Evolutionary conservation across 2,329 filamentous ascomycete species (phyloP).

Genomic region (Aspergillus japonicus): DNA sequence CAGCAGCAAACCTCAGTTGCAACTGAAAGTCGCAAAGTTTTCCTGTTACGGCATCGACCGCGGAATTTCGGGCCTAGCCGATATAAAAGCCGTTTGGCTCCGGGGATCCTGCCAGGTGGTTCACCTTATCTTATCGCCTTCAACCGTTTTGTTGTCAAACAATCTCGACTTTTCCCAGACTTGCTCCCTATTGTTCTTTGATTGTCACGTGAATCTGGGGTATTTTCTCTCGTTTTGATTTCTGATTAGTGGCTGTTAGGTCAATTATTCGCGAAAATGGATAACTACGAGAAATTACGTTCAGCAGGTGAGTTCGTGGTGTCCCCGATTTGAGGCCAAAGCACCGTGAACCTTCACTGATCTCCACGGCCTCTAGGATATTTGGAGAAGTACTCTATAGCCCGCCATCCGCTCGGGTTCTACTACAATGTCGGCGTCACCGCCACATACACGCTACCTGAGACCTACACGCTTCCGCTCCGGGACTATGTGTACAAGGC

Average conservation of each 20-base stretch:
- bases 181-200: background rate
- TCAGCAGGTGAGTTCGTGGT: conserved; percentile 27
- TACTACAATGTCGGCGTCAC: conserved; percentile 47
- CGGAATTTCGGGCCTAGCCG: background rate
- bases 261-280: conserved; percentile 37
- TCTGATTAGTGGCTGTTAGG: background rate
- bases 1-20: background rate
- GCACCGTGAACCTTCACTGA: background rate
- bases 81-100: background rate
- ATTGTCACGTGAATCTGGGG: background rate
- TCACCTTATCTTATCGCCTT: background rate
- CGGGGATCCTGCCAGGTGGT: background rate
- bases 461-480: conserved; percentile 22
- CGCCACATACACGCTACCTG: conserved; percentile 38
- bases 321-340: background rate
- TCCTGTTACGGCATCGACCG: background rate
- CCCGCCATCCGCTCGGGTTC: conserved; percentile 43
- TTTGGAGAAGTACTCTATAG: conserved; percentile 47
- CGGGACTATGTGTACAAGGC: conserved; percentile 40
- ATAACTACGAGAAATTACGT: conserved; percentile 43
- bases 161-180: background rate
- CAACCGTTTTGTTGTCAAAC: background rate
- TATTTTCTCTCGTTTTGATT: background rate
- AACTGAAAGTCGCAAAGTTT: background rate
- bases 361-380: conserved; percentile 31